Conservation (phyloP, 208 protist genomes). For the Angomonas deanei region DNA sequence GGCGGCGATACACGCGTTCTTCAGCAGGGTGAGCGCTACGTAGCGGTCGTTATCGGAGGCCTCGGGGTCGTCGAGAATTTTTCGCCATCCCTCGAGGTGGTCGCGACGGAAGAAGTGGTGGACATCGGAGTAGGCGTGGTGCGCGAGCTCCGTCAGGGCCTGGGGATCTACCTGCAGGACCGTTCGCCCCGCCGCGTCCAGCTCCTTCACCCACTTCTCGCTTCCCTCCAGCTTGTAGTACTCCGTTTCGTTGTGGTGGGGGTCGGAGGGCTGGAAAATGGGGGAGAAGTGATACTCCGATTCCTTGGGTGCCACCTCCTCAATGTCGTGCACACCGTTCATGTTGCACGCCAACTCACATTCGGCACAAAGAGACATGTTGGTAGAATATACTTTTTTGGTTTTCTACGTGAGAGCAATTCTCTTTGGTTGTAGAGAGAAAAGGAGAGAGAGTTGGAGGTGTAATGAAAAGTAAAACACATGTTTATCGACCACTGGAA, state of each 20-base stretch:
- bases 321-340: slow-evolving; percentile 58
- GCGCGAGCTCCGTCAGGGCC: slow-evolving; percentile 83
- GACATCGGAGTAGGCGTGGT: slow-evolving; percentile 90
- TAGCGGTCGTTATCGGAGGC: slow-evolving; percentile 95
- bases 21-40: slow-evolving; percentile 94
- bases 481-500: no score
- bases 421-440: background rate
- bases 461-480: background rate
- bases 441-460: background rate
- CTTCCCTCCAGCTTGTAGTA: slow-evolving; percentile 79
- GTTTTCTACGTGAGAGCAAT: background rate
- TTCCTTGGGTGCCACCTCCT: slow-evolving; percentile 41
- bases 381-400: background rate
- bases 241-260: slow-evolving; percentile 73
- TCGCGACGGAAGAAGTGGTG: slow-evolving; percentile 93
- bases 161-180: slow-evolving; percentile 89
- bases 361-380: slow-evolving; percentile 56
- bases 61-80: slow-evolving; percentile 95
- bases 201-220: slow-evolving; percentile 72
- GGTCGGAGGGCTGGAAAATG: slow-evolving; percentile 81
- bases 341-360: slow-evolving; percentile 62
- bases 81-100: slow-evolving; percentile 92
- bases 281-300: slow-evolving; percentile 72
- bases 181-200: slow-evolving; percentile 63
- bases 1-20: slow-evolving; percentile 95